Evolutionary conservation across 2,329 filamentous ascomycete species (phyloP).

Genomic region (Calonectria henricotiae): DNA sequence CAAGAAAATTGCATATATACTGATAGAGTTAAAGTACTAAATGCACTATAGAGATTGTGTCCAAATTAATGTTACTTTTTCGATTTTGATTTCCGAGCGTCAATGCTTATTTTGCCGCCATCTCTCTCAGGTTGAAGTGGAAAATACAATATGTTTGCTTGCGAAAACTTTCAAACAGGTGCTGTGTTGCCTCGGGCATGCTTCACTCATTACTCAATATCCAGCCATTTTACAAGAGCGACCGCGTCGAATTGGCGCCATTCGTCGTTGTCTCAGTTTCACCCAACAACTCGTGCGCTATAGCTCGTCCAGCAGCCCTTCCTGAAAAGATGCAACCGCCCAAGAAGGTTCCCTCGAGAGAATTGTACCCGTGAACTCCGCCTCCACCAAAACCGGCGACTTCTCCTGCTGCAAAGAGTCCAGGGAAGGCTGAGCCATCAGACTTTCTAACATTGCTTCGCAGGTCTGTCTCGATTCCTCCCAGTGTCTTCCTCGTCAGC

Average conservation of each 20-base stretch:
- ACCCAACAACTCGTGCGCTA: conserved; percentile 65
- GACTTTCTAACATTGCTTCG: conserved; percentile 70
- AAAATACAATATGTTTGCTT: not conserved
- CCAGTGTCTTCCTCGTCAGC: conserved; percentile 74
- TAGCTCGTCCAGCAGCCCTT: conserved; percentile 69
- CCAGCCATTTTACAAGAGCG: not conserved
- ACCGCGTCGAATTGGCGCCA: conserved; percentile 8
- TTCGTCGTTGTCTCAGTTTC: not conserved
- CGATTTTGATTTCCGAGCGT: too few relatives aligned
- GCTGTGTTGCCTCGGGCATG: not conserved
- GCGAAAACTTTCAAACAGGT: not conserved
- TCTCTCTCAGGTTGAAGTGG: too few relatives aligned
- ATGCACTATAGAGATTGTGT: too few relatives aligned
- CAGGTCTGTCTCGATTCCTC: conserved; percentile 74
- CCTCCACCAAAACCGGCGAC: conserved; percentile 75
- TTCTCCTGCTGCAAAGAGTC: conserved; percentile 74
- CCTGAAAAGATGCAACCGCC: conserved; percentile 77
- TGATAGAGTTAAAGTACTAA: too few relatives aligned
- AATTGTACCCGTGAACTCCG: conserved; percentile 75
- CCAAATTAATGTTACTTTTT: too few relatives aligned
- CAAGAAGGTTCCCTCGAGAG: conserved; percentile 75
- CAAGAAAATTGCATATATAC: too few relatives aligned
- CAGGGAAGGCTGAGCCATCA: conserved; percentile 66
- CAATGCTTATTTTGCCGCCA: too few relatives aligned
- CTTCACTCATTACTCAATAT: not conserved